phyloP scores from a whole-genome alignment of 768 basidiomycete species.

The Mycena albidolilacea region DNA sequence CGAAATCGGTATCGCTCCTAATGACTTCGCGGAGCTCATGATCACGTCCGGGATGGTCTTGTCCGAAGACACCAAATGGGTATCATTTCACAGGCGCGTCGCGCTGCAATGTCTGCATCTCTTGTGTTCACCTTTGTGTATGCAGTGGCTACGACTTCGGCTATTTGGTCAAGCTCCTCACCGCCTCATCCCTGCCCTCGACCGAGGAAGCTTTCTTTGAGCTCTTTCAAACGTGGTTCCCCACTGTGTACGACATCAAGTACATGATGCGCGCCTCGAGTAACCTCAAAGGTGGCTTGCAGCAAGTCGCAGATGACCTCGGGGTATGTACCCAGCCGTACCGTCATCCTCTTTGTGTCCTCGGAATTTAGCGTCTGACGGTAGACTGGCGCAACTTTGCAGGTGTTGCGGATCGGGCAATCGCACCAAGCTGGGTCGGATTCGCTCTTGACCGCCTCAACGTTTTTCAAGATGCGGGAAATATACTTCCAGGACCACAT shows the following conservation, averaged over 20 bases:
- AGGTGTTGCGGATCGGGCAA: constrained; percentile 91
- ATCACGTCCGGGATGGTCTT: constrained; percentile 97
- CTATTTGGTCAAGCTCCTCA: constrained; percentile 95
- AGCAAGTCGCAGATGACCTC: constrained; percentile 96
- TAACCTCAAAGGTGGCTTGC: constrained; percentile 88
- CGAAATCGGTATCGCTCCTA: constrained; percentile 91
- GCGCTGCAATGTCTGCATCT: constrained; percentile 5
- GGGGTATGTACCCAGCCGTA: constrained; percentile 79
- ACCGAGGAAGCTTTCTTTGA: constrained; percentile 94
- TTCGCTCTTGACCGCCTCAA: constrained; percentile 91
- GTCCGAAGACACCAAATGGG: constrained; percentile 92
- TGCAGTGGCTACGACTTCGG: constrained; percentile 98
- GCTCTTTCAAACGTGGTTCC: constrained; percentile 92
- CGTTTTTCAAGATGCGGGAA: constrained; percentile 97
- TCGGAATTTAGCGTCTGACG: constrained; percentile 24
- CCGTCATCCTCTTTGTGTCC: neutral
- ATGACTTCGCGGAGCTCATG: constrained; percentile 96
- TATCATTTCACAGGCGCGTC: constrained; percentile 96
- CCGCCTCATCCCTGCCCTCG: constrained; percentile 87
- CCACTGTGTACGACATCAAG: constrained; percentile 97
- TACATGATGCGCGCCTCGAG: constrained; percentile 93
- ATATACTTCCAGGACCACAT: constrained; percentile 93
- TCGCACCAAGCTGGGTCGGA: constrained; percentile 99
- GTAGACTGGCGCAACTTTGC: constrained; percentile 27
- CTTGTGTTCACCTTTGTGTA: constrained; percentile 22